A percentile compares a stretch with the other conserved stretches of the same genome.
phyloP scores from a whole-genome alignment of 306 rosid genomes.

The Glycine soja region DNA sequence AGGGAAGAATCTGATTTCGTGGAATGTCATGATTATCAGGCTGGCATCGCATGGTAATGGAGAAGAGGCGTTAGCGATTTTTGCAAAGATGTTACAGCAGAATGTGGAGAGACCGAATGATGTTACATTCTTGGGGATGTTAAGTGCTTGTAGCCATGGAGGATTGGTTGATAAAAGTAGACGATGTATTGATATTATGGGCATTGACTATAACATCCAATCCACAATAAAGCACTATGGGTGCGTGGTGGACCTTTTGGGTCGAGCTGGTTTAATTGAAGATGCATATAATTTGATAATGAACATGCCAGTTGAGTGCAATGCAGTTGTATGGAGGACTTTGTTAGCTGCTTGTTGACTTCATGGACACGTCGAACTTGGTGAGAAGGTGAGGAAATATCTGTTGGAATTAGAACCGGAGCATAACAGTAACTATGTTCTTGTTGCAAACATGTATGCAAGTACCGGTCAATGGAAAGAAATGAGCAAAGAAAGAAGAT shows the following conservation, averaged over 20 bases:
- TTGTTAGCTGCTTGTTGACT: conserved; percentile 69
- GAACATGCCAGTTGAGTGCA: conserved; percentile 68
- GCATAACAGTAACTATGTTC: conserved; percentile 81
- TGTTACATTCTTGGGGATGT: conserved; percentile 74
- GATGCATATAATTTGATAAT: conserved; percentile 67
- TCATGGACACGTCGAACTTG: conserved; percentile 67
- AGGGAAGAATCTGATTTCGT: conserved; percentile 65
- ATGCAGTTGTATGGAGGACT: conserved; percentile 83
- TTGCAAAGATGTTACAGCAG: conserved; percentile 58
- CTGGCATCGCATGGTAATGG: conserved; percentile 73
- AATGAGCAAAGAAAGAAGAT: conserved; percentile 58
- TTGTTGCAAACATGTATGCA: conserved; percentile 77
- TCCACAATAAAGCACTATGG: conserved; percentile 87
- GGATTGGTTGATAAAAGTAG: conserved; percentile 75
- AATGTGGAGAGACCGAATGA: conserved; percentile 60
- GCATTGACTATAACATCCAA: conserved; percentile 53
- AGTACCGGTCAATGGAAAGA: conserved; percentile 72
- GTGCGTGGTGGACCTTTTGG: conserved; percentile 82
- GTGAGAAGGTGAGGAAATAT: conserved; percentile 69
- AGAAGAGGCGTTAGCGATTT: conserved; percentile 60
- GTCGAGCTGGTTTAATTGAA: conserved; percentile 72
- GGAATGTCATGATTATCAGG: conserved; percentile 84
- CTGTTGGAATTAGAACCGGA: conserved; percentile 66
- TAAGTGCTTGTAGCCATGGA: conserved; percentile 79
- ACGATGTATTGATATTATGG: conserved; percentile 59